These are phyloP conservation scores for Candida ipomoeae DNA, from an alignment of 805 yeast genomes.

Conservation along the genomic window DNA sequence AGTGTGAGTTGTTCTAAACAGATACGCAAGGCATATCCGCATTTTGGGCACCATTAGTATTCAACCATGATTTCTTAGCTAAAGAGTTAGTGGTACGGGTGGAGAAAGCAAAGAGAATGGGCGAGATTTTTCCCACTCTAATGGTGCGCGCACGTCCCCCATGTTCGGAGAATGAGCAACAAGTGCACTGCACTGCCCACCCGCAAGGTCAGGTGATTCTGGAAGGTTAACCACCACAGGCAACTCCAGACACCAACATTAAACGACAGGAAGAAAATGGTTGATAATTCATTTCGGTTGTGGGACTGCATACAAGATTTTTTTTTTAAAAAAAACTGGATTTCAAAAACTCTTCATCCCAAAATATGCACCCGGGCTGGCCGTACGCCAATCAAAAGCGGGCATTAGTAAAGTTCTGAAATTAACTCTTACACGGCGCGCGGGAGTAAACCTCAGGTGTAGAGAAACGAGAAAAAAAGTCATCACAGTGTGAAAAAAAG, in stretches of 20 bases:
- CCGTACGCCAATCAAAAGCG: slow-evolving; percentile 20
- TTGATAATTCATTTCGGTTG: background rate
- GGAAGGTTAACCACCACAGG: background rate
- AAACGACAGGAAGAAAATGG: background rate
- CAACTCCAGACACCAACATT: background rate
- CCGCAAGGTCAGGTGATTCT: background rate
- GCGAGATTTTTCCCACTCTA: background rate
- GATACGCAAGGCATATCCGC: too few species aligned
- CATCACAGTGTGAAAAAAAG: slow-evolving; percentile 6
- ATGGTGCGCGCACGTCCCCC: background rate
- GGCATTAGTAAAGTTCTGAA: slow-evolving; percentile 22
- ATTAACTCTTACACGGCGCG: slow-evolving; percentile 15
- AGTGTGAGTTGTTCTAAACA: background rate
- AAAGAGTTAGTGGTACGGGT: background rate
- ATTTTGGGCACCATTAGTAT: background rate
- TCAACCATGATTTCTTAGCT: background rate
- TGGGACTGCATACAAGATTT: background rate
- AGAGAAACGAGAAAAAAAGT: slow-evolving; percentile 10
- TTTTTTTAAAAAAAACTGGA: background rate
- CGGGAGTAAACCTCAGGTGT: slow-evolving; percentile 18
- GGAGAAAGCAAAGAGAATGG: background rate
- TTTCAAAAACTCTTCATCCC: too few species aligned
- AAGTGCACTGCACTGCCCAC: background rate
- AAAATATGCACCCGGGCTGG: background rate
- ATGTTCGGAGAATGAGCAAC: background rate